phyloP scores from a whole-genome alignment of 495 filamentous ascomycete genomes.

The Elasticomyces elasticus region DNA sequence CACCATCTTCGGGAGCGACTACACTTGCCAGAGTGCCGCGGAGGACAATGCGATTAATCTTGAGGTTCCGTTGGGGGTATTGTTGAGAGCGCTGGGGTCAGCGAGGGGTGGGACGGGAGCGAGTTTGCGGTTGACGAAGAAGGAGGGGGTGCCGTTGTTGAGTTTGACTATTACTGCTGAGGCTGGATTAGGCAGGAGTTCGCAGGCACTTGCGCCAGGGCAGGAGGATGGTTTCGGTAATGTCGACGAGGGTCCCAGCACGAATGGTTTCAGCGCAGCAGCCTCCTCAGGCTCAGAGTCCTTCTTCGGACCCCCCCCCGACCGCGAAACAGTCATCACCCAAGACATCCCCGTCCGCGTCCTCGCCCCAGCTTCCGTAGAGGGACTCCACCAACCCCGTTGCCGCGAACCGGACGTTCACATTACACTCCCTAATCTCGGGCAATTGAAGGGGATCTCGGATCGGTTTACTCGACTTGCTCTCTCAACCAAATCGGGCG shows the following conservation, averaged over 20 bases:
- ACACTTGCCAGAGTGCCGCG: constrained; percentile 74
- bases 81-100: constrained; percentile 79
- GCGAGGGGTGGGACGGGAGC: constrained; percentile 66
- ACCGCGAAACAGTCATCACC: constrained; percentile 70
- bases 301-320: constrained; percentile 43
- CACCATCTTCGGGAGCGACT: constrained; percentile 81
- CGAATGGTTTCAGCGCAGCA: not conserved
- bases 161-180: constrained; percentile 73
- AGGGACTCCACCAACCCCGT: constrained; percentile 77
- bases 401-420: constrained; percentile 90
- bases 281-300: constrained; percentile 23
- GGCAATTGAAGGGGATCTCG: constrained; percentile 79
- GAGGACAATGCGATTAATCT: constrained; percentile 82
- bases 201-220: too few species aligned
- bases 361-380: constrained; percentile 65
- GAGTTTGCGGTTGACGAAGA: constrained; percentile 83
- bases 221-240: too few species aligned
- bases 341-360: constrained; percentile 93
- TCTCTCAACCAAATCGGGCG: constrained; percentile 26
- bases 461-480: constrained; percentile 87
- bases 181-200: constrained; percentile 37
- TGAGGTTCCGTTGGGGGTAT: constrained; percentile 70
- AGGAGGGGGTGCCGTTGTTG: constrained; percentile 72
- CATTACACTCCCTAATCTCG: constrained; percentile 72
- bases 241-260: too few species aligned